Base-by-base conservation (phyloP, 495 filamentous ascomycete genomes). In the Xylaria palmicola region DNA sequence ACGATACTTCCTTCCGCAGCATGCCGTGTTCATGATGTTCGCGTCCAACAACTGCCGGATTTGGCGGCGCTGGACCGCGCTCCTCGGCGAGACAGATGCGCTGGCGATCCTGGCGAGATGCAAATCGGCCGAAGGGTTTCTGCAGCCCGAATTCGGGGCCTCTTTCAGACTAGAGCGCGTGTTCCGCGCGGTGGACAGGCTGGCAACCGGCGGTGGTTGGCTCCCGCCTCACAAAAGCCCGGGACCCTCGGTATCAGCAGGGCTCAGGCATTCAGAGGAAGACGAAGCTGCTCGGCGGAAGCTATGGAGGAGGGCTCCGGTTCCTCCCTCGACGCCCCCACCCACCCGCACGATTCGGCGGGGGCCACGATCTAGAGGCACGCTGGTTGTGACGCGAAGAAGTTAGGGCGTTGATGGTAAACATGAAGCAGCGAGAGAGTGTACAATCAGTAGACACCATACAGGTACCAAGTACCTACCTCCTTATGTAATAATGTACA, bases 1-100 rank as follows among this genome's bases (percentile, higher is more conserved):
- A 41, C 67, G 73, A 2, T 75, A 75, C 56, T 72, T 73, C 52
- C 62, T 74, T 7, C 74, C 74, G 7, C 74, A 77, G 56, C 64
- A 49, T 6, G 68, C 67, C 19, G 19, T 77, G 4, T 48, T 75
- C 9, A 20, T 36, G 17, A 43, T 52, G 1, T 55, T 77, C 15
- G 55, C 68, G 4, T 65, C 60, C 2, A 62, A 72, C 32, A 45
- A 67, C 0, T 74, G 65, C 50, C 63, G 72, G 0, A 56, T 77
- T 6, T 77, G 74, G 74, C 66, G 67, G 41, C 62, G 72, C 6
- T 77, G 74, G 74, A 75, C 73, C 5, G 66, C 64, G 12, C 60
- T 75, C 10, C 30, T 77, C 30, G 72, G 73, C 9, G 63, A 62
- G n/a, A 44, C 62, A 2, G 72, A 73, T n/a, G 56, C 69, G 6